phyloP scores from a whole-genome alignment of 768 basidiomycete species.

The Rhodotorula graminis region DNA sequence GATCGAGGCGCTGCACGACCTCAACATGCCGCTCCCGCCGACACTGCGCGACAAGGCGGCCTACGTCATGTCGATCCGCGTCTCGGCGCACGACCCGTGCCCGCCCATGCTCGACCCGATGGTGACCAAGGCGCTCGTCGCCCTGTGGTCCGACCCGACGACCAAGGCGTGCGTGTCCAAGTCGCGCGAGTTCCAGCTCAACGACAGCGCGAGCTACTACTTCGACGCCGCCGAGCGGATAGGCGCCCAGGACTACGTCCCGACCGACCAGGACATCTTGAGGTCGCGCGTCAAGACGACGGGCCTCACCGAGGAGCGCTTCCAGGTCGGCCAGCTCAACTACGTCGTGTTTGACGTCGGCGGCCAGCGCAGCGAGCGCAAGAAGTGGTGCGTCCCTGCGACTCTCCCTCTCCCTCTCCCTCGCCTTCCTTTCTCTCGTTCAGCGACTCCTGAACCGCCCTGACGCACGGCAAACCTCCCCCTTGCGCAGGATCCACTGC shows the following conservation, averaged over 20 bases:
- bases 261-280: constrained; percentile 92
- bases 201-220: constrained; percentile 94
- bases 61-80: constrained; percentile 39
- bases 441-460: too few species aligned
- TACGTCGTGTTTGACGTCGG: constrained; percentile 76
- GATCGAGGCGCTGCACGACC: constrained; percentile 75
- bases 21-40: constrained; percentile 64
- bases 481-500: constrained; percentile 62
- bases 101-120: constrained; percentile 58
- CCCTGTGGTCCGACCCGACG: constrained; percentile 70
- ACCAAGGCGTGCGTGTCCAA: constrained; percentile 78
- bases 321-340: constrained; percentile 69
- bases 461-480: background rate
- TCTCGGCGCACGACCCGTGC: constrained; percentile 40
- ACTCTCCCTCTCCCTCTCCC: background rate
- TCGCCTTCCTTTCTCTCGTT: too few species aligned
- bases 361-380: constrained; percentile 79
- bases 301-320: constrained; percentile 94
- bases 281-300: constrained; percentile 94
- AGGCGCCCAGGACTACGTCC: constrained; percentile 66
- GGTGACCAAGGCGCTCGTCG: constrained; percentile 70
- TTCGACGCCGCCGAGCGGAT: constrained; percentile 88
- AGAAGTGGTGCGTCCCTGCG: constrained; percentile 62
- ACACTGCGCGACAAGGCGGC: constrained; percentile 69
- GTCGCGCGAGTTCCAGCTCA: constrained; percentile 90